phyloP scores from a whole-genome alignment of 2,329 filamentous ascomycete genomes.

The Claviceps fusiformis region DNA sequence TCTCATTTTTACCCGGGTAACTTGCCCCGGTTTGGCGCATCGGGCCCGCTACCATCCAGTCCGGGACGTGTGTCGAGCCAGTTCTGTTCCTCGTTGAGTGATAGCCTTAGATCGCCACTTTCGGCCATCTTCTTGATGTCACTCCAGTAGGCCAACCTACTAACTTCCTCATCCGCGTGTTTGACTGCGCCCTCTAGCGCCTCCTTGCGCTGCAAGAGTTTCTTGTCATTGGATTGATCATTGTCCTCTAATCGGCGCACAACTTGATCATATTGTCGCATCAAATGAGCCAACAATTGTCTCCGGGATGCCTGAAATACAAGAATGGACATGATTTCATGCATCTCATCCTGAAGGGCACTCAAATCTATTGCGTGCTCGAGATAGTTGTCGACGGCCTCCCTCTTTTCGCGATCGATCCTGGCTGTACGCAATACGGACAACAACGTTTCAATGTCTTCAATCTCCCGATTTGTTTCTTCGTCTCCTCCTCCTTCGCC shows the following conservation, averaged over 20 bases:
- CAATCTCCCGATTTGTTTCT: constrained; percentile 44
- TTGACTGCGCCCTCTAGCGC: constrained; percentile 62
- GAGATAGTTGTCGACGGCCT: constrained; percentile 72
- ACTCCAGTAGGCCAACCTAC: constrained; percentile 75
- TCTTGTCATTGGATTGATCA: constrained; percentile 17
- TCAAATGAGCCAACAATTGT: constrained; percentile 59
- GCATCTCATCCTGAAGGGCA: constrained; percentile 64
- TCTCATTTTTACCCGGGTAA: not conserved
- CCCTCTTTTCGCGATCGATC: constrained; percentile 86
- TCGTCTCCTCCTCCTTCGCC: constrained; percentile 30
- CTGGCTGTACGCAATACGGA: constrained; percentile 51
- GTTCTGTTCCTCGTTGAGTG: constrained; percentile 24
- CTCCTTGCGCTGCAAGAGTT: constrained; percentile 35
- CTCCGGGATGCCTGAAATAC: constrained; percentile 81
- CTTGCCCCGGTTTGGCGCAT: constrained; percentile 19
- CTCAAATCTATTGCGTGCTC: constrained; percentile 62
- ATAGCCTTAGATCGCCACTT: constrained; percentile 31
- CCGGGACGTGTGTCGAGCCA: constrained; percentile 33
- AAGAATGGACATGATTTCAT: constrained; percentile 73
- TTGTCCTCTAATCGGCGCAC: constrained; percentile 23
- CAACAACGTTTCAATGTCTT: constrained; percentile 57
- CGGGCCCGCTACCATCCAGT: constrained; percentile 38
- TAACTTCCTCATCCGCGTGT: constrained; percentile 69
- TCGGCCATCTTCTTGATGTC: constrained; percentile 60
- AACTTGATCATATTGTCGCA: constrained; percentile 39